These are phyloP conservation scores for Kodamaea nitidulidarum DNA, from an alignment of 805 yeast species.

Conservation along the genomic window DNA sequence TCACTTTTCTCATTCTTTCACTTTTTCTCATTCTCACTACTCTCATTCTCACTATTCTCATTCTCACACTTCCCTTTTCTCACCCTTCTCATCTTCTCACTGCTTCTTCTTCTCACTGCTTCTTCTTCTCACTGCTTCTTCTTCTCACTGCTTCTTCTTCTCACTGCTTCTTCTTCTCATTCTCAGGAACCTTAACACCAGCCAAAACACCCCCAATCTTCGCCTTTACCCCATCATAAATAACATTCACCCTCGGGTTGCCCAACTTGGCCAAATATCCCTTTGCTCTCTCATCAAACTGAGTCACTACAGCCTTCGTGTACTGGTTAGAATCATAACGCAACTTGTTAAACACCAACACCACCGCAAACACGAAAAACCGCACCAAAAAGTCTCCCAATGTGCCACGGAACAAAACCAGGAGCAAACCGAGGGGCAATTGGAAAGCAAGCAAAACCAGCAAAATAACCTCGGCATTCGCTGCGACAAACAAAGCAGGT, in stretches of 20 bases:
- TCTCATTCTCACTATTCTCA: no score
- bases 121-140: no score
- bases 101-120: no score
- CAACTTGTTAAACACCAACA: slow-evolving; percentile 32
- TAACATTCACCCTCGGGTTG: slow-evolving; percentile 9
- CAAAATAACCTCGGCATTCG: slow-evolving; percentile 33
- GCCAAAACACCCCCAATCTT: background rate
- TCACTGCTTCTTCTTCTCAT: background rate
- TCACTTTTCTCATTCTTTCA: no score
- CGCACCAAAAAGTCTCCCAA: slow-evolving; percentile 29
- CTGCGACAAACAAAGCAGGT: slow-evolving; percentile 35
- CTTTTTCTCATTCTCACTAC: no score
- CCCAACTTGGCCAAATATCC: slow-evolving; percentile 14
- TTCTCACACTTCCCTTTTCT: no score
- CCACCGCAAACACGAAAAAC: slow-evolving; percentile 28
- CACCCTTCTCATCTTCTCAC: no score
- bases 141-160: no score
- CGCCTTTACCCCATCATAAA: slow-evolving; percentile 15
- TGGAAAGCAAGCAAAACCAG: slow-evolving; percentile 20
- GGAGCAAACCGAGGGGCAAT: slow-evolving; percentile 24
- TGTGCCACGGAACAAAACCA: slow-evolving; percentile 18
- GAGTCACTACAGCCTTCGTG: slow-evolving; percentile 38
- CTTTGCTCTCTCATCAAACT: slow-evolving; percentile 42
- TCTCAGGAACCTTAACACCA: background rate
- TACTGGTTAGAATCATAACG: slow-evolving; percentile 32